These are phyloP conservation scores for Pyrus communis DNA, from an alignment of 306 rosid species.

Conservation along the genomic window DNA sequence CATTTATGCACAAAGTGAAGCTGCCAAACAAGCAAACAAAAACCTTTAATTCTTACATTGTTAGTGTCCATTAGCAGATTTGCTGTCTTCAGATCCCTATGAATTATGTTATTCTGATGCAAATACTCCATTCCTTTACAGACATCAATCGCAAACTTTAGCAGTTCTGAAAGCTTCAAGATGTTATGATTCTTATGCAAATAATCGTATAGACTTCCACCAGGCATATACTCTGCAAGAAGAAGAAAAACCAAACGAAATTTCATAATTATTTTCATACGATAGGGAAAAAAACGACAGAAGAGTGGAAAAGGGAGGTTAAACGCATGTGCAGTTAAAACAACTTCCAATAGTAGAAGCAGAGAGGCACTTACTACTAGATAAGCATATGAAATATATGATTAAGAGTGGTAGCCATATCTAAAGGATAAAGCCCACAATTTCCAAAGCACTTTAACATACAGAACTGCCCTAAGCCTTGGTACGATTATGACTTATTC, in stretches of 20 bases:
- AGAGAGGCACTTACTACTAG: neutral
- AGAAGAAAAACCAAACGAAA: neutral
- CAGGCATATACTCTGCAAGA: constrained; percentile 90
- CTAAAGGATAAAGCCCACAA: neutral
- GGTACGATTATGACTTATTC: neutral
- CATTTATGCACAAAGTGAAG: neutral
- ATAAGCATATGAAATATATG: neutral
- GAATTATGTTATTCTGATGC: constrained; percentile 77
- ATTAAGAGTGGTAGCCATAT: neutral
- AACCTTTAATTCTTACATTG: constrained; percentile 54
- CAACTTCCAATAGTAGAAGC: neutral
- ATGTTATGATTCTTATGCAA: constrained; percentile 83
- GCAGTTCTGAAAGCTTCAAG: constrained; percentile 62
- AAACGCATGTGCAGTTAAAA: neutral
- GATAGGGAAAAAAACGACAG: neutral
- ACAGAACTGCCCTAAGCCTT: neutral
- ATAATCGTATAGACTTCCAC: constrained; percentile 95
- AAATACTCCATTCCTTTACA: constrained; percentile 96
- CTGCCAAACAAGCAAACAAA: constrained; percentile 1
- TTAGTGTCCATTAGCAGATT: constrained; percentile 82
- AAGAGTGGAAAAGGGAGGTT: neutral
- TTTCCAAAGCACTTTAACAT: neutral
- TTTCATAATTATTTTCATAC: neutral
- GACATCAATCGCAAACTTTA: constrained; percentile 84
- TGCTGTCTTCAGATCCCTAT: constrained; percentile 96